Percentiles rank a stretch among this genome's conserved stretches.
Evolutionary conservation across 2,329 filamentous ascomycete species (phyloP).

Genomic region (Teratosphaeria destructans): DNA sequence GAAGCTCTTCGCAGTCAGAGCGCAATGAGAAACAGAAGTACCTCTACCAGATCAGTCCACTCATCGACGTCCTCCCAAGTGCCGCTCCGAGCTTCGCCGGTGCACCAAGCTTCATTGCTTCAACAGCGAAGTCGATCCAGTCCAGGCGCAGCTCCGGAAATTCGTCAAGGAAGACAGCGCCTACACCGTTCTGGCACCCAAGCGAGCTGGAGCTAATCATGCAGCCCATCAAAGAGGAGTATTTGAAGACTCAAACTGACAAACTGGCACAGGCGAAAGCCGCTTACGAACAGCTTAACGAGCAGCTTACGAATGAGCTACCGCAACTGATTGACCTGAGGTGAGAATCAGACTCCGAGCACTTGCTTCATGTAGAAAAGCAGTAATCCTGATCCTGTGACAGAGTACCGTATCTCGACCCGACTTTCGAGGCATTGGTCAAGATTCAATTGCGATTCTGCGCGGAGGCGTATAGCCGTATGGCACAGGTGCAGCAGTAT

Average conservation of each 20-base stretch:
- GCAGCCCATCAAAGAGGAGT: slow-evolving; percentile 19
- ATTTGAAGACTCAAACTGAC: slow-evolving; percentile 22
- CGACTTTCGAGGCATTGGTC: slow-evolving; percentile 92
- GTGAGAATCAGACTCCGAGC: slow-evolving; percentile 6
- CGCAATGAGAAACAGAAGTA: not conserved
- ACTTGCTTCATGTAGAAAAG: not conserved
- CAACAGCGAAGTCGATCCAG: not conserved
- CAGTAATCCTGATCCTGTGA: not conserved
- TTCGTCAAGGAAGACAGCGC: not conserved
- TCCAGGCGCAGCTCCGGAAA: not conserved
- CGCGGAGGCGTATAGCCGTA: slow-evolving; percentile 90
- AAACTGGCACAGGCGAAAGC: slow-evolving; percentile 50
- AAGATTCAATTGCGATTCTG: slow-evolving; percentile 98
- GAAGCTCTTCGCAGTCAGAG: not conserved
- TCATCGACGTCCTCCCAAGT: not conserved
- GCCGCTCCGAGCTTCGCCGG: not conserved
- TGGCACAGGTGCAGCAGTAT: slow-evolving; percentile 94
- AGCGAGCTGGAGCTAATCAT: slow-evolving; percentile 25
- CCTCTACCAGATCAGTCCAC: not conserved
- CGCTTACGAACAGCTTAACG: slow-evolving; percentile 93
- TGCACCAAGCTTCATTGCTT: not conserved
- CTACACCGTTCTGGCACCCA: slow-evolving; percentile 22
- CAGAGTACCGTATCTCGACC: slow-evolving; percentile 84
- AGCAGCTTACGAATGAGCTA: slow-evolving; percentile 84
- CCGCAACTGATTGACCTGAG: slow-evolving; percentile 94